Evolutionary conservation across 2,329 filamentous ascomycete species (phyloP).

Genomic region (Cylindrodendrum hubeiense): DNA sequence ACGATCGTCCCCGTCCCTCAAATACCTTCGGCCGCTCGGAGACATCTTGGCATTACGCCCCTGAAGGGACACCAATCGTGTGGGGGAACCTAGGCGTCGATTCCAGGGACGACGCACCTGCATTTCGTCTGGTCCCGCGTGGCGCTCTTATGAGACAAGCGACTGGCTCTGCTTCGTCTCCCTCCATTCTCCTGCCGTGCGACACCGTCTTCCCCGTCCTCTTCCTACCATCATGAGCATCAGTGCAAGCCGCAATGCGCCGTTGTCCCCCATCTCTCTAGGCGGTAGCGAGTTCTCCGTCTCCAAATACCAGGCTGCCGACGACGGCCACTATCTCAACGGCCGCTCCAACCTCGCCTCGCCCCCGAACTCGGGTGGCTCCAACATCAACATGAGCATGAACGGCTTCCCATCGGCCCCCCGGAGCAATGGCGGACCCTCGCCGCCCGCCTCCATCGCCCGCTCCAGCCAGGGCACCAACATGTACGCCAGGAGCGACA

Average conservation of each 20-base stretch:
- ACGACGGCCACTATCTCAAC: constrained; percentile 65
- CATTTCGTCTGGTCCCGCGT: constrained; percentile 44
- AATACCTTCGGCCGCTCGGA: constrained; percentile 37
- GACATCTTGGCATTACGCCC: constrained; percentile 42
- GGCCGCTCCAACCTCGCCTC: constrained; percentile 73
- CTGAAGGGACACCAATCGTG: constrained; percentile 43
- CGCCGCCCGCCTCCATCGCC: constrained; percentile 89
- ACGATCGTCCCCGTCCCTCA: neutral
- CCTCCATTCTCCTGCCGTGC: constrained; percentile 38
- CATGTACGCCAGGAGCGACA: constrained; percentile 74
- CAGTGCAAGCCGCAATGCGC: constrained; percentile 74
- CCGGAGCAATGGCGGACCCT: constrained; percentile 74
- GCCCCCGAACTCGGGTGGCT: constrained; percentile 76
- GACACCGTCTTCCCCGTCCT: constrained; percentile 39
- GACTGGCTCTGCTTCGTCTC: constrained; percentile 41
- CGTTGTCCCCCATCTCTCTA: constrained; percentile 85
- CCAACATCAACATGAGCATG: constrained; percentile 68
- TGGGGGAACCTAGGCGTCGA: constrained; percentile 44
- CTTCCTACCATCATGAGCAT: constrained; percentile 67
- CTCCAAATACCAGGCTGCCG: constrained; percentile 72
- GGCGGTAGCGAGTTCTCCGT: constrained; percentile 87
- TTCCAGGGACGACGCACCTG: constrained; percentile 42
- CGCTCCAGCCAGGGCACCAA: constrained; percentile 85
- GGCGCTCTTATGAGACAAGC: constrained; percentile 45
- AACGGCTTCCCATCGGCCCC: constrained; percentile 70